Evolutionary conservation across 768 basidiomycete genomes (phyloP), one percentile per base, ranked within the genome.

Genomic region (Peribolospora kevripleyi): DNA sequence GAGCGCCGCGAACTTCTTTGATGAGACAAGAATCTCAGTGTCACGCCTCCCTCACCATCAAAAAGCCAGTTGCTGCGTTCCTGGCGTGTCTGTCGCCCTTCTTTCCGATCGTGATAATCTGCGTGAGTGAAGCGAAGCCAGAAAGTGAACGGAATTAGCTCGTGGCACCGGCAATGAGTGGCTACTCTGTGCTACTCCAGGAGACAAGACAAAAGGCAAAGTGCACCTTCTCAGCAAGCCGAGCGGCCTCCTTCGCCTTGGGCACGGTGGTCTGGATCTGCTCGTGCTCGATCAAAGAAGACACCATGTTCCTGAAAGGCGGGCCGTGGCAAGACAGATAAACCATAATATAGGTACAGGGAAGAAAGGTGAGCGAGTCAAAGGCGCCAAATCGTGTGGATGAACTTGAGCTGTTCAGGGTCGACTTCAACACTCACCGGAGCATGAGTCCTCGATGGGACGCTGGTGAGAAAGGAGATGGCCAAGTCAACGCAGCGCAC

Each of bases 191-290:
- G 36, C 48, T 37, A 11, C 38, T 38, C 5, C 25, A 55, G 39
- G 38, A 11, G 43, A 50, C 10, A 37, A 51, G 52, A 40, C 5
- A 14, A 4, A 14, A n/a, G 10, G 42, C 13, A 38, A 13, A 45
- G 56, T 62, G 25, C 56, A 81, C 88, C 79, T 91, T 90, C 65
- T 98, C 91, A 11, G 88, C 90, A 53, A 95, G 70, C 61, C 86
- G 75, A 10, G 85, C 85, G 4, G 88, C 71, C 62, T 93, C 88
- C 65, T 82, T 81, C 3, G 93, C 93, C 68, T 95, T 97, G 41
- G 91, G 81, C 11, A 95, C 70, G 0, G 93, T 98, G 5, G 93
- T 97, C 67, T 83, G 81, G 65, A 98, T 86, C 65, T 85, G 83
- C 64, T 93, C 86, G 69, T 97, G 87, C 64, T 95, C 79, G 55